phyloP scores from a whole-genome alignment of 2,329 filamentous ascomycete genomes.

The Fusarium camptoceras region DNA sequence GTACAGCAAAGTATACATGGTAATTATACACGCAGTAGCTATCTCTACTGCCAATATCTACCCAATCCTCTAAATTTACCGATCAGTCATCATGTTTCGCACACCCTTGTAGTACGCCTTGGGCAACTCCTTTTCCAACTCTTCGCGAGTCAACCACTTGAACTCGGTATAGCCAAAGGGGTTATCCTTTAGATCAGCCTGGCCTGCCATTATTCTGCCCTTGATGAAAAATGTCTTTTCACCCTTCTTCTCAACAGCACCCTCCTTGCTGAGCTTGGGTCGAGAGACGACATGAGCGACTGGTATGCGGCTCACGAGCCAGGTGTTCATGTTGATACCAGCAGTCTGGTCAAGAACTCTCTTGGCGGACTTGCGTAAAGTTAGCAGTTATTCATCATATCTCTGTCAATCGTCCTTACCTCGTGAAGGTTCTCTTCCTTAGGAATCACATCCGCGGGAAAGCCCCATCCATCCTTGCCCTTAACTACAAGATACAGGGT shows the following conservation, averaged over 20 bases:
- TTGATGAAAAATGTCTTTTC: slow-evolving; percentile 97
- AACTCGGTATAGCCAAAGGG: slow-evolving; percentile 81
- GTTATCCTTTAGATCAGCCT: slow-evolving; percentile 82
- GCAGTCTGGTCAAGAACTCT: slow-evolving; percentile 81
- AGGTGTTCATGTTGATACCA: slow-evolving; percentile 98
- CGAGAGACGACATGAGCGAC: slow-evolving; percentile 80
- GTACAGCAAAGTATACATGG: slow-evolving; percentile 48
- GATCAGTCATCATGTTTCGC: slow-evolving; percentile 84
- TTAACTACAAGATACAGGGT: slow-evolving; percentile 91
- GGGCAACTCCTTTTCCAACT: slow-evolving; percentile 76
- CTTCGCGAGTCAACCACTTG: slow-evolving; percentile 91
- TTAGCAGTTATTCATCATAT: slow-evolving; percentile 1
- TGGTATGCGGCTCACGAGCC: slow-evolving; percentile 92
- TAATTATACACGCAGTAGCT: slow-evolving; percentile 47
- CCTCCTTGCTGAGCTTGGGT: slow-evolving; percentile 59
- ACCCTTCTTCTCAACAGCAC: slow-evolving; percentile 62
- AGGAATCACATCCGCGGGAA: slow-evolving; percentile 78
- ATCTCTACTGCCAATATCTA: slow-evolving; percentile 25
- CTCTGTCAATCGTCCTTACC: slow-evolving; percentile 63
- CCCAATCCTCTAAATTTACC: slow-evolving; percentile 60
- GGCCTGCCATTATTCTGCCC: slow-evolving; percentile 95
- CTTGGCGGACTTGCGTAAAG: slow-evolving; percentile 75
- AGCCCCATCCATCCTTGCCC: slow-evolving; percentile 80
- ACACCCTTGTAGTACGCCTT: slow-evolving; percentile 78
- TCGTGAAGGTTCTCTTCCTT: slow-evolving; percentile 82